Conservation (phyloP, 2,329 filamentous ascomycete species). For the Aaosphaeria arxii region DNA sequence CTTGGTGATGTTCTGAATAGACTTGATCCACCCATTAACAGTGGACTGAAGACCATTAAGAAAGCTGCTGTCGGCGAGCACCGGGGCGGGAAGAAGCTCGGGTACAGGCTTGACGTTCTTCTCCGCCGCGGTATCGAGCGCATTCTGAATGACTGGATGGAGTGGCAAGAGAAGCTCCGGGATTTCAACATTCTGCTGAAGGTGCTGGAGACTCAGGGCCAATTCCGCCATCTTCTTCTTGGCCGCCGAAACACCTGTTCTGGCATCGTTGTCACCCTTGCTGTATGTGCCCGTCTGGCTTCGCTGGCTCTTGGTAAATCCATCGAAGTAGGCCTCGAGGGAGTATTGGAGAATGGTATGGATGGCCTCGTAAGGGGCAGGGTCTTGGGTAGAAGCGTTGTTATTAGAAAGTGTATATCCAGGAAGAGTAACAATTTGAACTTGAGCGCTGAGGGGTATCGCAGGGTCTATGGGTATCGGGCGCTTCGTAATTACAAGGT, state of each 20-base stretch:
- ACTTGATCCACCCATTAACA: constrained; percentile 98
- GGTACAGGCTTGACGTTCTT: constrained; percentile 68
- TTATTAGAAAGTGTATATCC: constrained; percentile 71
- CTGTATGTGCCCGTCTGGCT: constrained; percentile 53
- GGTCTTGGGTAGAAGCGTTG: constrained; percentile 66
- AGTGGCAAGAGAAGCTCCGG: constrained; percentile 85
- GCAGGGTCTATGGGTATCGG: constrained; percentile 82
- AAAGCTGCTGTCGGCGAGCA: constrained; percentile 87
- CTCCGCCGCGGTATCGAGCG: constrained; percentile 72
- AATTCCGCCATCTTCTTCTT: constrained; percentile 96
- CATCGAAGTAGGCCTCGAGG: constrained; percentile 94
- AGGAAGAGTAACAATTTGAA: constrained; percentile 90
- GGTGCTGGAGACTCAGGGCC: constrained; percentile 81
- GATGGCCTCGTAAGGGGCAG: constrained; percentile 87
- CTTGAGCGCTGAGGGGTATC: constrained; percentile 79
- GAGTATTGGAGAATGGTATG: constrained; percentile 90
- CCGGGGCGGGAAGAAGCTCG: constrained; percentile 70
- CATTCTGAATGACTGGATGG: constrained; percentile 82
- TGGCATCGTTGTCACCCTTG: constrained; percentile 81
- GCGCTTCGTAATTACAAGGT: constrained; percentile 85
- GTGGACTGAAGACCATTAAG: constrained; percentile 91
- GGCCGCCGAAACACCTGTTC: constrained; percentile 93
- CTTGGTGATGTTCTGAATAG: constrained; percentile 94
- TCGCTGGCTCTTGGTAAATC: constrained; percentile 70
- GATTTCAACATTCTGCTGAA: constrained; percentile 98